Evolutionary conservation across 192 early-diverging fungal genomes (phyloP), one percentile per base, ranked within the genome.

Genomic region (Coemansia sp.): DNA sequence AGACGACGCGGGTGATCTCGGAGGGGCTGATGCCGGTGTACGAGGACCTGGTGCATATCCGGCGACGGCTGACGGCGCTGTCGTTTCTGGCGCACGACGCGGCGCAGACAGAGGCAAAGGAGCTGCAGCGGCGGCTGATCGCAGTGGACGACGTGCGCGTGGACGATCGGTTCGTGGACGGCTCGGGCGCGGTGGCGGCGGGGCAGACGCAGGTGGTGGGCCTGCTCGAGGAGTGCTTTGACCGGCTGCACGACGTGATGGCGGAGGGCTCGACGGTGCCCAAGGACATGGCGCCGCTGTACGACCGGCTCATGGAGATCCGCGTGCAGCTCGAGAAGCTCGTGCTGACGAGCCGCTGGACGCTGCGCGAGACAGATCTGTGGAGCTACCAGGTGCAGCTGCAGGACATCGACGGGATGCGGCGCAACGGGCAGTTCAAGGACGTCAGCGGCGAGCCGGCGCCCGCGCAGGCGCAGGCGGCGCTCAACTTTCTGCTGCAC

Each of bases 131-230:
- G 61, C 84, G 90, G 48, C 76, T 95, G 24, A 86, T 87, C 19
- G 85, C 85, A 35, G 91, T 95, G 58, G 93, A 95, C 72, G 80
- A 85, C 64, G 67, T 57, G 47, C 80, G 92, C 42, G 84, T 86
- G 11, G 90, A 94, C 61, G 93, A 92, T 64, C 89, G 88, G 62
- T 95, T 89, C 68, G 58, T 92, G 30, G 77, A 84, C 9, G 58
- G 62, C 8, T 78, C 88, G 62, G 92, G 92, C 4, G 63, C 60
- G 6, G 82, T 92, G 25, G 82, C 89, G 5, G 65, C 87, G 22
- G 93, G 93, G n/a, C 93, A 95, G 57, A 88, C 91, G 8, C 84
- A 86, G n/a, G 86, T 95, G 24, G 87, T 91, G 21, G 86, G 85
- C 1, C 64, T 95, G 19, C 50, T 95, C 48, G 92, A 93, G 61